Evolutionary conservation across 352 stramenopile genomes (phyloP), one percentile per base, ranked within the genome.

Genomic region (Phytophthora fragariaefolia): DNA sequence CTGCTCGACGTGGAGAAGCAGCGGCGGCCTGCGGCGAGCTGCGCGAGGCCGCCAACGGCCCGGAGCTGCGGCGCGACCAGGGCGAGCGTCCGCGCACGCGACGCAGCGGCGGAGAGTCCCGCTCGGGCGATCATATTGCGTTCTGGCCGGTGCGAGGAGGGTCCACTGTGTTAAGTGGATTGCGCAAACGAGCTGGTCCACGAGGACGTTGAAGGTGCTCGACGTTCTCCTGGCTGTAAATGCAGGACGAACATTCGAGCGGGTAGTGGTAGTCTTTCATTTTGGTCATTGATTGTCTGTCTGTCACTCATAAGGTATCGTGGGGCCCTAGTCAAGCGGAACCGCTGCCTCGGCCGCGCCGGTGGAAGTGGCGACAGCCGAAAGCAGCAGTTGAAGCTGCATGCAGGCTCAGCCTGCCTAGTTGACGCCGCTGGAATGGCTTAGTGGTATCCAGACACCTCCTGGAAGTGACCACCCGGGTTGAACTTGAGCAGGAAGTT

Each of bases 401-500:
- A 38, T 36, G 42, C 18, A 66, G 53, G 43, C 48, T 30, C 28
- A 59, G 17, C 45, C 49, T 42, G 49, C 32, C 17, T 43, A 42
- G 32, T 17, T 30, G 22, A 64, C 23, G 28, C 32, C 24, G 23
- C 53, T 60, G 27, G 30, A 23, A 54, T 51, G 26, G 38, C 32
- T 80, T 90, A 96, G 80, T 96, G 87, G 81, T 94, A 96, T 43
- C 87, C 85, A 62, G 85, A 90, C 50, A 95, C 85, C 71, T 96
- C 86, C 74, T 93, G 83, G 80, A 99, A 99, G 78, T 99, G 97
- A 45, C 97, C 97, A 38, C 93, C 96, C 34, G 77, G 69, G 80
- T 98, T 96, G 82, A 96, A 99, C 71, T 95, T 92, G 78, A 98
- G 85, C 61, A 99, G 83, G 74, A 98, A 99, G 73, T 92, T 92